Base-by-base conservation (phyloP, 345 rosid species). In the Lumnitzera littorea region DNA sequence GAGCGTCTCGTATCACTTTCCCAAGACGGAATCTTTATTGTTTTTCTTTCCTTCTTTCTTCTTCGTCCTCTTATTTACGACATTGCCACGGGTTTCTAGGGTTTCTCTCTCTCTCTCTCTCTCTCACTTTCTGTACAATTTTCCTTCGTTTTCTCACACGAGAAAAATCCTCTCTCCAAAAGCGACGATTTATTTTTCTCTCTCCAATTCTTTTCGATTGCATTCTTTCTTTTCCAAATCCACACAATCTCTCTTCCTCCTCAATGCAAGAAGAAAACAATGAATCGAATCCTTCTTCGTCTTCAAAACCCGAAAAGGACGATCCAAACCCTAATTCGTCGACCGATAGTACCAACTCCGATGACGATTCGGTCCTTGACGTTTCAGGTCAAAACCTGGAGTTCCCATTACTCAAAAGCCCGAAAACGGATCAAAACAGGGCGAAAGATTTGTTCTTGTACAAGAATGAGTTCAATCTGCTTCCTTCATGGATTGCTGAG, bases 371-470 rank as follows among this genome's bases (percentile, higher is more conserved):
- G 13, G 82, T 80, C 48, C 71, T 90, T 31, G 96, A 94, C 67
- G 81, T 94, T 55, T 81, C 95, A 4, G 87, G 91, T 11, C 81
- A 78, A 68, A 84, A 52, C 24, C 63, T 90, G 76, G 97, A 88
- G 67, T 76, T 87, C 65, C 70, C 95, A 24, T 70, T 86, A 53
- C 64, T 74, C 53, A 80, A 66, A 12, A 71, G 67, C 31, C 59
- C 80, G 1, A 17, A 48, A 23, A 72, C 64, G 58, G 72, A 71
- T 11, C 15, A 43, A 5, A 20, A 53, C 41, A 68, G 82, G n/a
- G 71, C 73, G 12, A 82, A 83, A 61, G 86, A 79, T 56, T 63
- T 90, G 52, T 90, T 90, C 71, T 67, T 94, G 56, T 90, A 86
- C 49, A 83, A 81, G 58, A 94, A 94, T 29, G 81, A 76, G 15